Conservation (phyloP, 1,284 basidiomycete species). For the Ceraceosorus guamensis region DNA sequence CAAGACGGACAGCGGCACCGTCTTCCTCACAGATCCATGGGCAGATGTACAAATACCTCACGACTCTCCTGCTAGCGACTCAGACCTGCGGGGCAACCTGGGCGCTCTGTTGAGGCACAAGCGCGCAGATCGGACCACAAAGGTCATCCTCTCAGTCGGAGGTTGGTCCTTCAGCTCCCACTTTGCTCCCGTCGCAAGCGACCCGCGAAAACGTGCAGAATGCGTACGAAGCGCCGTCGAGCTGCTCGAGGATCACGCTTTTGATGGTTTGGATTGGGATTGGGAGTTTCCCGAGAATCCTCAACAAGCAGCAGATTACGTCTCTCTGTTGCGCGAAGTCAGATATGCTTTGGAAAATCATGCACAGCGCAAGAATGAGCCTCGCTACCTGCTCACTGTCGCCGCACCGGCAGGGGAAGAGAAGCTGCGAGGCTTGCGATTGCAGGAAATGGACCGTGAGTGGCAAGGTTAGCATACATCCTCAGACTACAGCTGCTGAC, state of each 20-base stretch:
- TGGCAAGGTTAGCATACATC: too few relatives aligned
- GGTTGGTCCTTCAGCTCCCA: constrained; percentile 49
- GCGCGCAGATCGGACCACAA: constrained; percentile 58
- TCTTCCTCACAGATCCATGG: constrained; percentile 66
- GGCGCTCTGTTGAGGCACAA: constrained; percentile 80
- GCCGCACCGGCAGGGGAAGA: constrained; percentile 69
- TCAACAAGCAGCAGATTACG: constrained; percentile 65
- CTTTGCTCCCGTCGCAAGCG: constrained; percentile 39
- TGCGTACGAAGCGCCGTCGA: constrained; percentile 68
- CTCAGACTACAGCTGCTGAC: neutral
- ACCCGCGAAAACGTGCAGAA: constrained; percentile 52
- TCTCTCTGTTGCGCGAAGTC: constrained; percentile 64
- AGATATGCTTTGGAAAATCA: constrained; percentile 64
- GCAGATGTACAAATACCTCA: constrained; percentile 61
- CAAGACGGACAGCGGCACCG: constrained; percentile 57
- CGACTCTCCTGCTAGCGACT: constrained; percentile 52
- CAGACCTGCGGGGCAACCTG: constrained; percentile 79
- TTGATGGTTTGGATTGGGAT: constrained; percentile 70
- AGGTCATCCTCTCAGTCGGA: constrained; percentile 49
- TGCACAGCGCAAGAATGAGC: constrained; percentile 52
- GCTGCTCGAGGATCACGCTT: constrained; percentile 74
- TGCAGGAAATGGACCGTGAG: constrained; percentile 64
- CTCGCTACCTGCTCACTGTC: constrained; percentile 63
- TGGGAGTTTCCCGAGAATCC: constrained; percentile 75
- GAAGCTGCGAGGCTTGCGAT: constrained; percentile 62